These are phyloP conservation scores for Tulasnella sp. DNA, from an alignment of 768 basidiomycete species.

Conservation along the genomic window DNA sequence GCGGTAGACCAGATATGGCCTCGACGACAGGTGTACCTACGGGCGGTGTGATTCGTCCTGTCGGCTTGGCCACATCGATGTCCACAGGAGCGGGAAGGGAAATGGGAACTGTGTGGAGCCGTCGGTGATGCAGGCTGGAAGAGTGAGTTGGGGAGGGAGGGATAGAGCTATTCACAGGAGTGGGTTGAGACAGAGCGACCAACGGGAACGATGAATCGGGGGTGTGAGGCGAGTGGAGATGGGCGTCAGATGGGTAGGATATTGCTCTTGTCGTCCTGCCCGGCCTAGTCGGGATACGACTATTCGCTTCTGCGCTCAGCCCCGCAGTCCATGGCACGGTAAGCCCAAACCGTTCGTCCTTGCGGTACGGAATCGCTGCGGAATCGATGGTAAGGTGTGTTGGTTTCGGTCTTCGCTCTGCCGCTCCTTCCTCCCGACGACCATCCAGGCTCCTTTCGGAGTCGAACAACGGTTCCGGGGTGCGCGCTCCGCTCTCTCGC, in stretches of 20 bases:
- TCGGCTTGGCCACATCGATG: not conserved
- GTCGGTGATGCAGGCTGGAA: not conserved
- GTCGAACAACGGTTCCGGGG: not conserved
- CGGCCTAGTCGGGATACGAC: not conserved
- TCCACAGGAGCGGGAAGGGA: not conserved
- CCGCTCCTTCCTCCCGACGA: not conserved
- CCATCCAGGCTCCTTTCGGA: not conserved
- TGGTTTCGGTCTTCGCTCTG: not conserved
- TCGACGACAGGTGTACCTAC: not conserved
- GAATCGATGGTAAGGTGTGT: slow-evolving; percentile 13
- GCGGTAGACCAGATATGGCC: not conserved
- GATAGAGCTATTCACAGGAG: not conserved
- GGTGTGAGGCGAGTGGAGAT: not conserved
- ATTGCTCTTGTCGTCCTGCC: slow-evolving; percentile 18
- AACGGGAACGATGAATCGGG: slow-evolving; percentile 1
- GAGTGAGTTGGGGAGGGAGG: not conserved
- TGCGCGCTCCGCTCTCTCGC: not conserved
- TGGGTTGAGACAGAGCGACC: not conserved
- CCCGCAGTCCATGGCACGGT: slow-evolving; percentile 10
- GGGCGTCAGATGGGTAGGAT: slow-evolving; percentile 14
- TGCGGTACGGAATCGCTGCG: slow-evolving; percentile 1
- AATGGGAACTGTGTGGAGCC: not conserved
- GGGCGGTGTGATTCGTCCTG: not conserved
- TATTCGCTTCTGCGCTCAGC: not conserved
- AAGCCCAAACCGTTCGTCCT: not conserved